Conservation (phyloP, 805 yeast species). For the Ogataea polymorpha region DNA sequence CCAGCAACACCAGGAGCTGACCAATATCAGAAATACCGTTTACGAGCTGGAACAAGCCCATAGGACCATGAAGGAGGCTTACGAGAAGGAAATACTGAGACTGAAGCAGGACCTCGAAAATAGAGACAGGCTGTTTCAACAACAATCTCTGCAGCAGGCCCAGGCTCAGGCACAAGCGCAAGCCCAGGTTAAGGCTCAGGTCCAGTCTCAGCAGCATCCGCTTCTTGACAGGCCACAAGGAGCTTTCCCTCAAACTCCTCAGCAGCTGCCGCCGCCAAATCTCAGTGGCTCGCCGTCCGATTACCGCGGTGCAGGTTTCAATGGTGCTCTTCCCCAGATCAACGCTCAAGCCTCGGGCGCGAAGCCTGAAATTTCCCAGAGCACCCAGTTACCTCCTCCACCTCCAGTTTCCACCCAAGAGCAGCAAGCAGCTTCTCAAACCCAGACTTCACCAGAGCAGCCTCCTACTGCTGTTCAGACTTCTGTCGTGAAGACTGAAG, state of each 20-base stretch:
- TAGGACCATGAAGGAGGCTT: conserved; percentile 90
- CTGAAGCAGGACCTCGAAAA: conserved; percentile 83
- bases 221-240: conserved; percentile 19
- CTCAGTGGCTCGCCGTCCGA: conserved; percentile 27
- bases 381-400: conserved; percentile 26
- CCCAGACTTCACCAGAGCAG: conserved; percentile 24
- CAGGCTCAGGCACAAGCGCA: conserved; percentile 34
- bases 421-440: conserved; percentile 18
- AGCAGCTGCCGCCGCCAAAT: conserved; percentile 36
- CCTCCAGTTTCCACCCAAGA: conserved; percentile 23
- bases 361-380: conserved; percentile 32
- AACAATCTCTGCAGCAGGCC: conserved; percentile 37
- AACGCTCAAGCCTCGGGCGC: conserved; percentile 24
- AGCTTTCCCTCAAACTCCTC: conserved; percentile 29
- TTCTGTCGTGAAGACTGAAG: conserved; percentile 20
- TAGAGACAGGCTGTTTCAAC: conserved; percentile 60
- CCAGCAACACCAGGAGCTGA: conserved; percentile 91
- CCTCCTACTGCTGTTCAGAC: conserved; percentile 29
- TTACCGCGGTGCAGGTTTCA: conserved; percentile 19
- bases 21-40: conserved; percentile 89
- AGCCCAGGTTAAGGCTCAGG: conserved; percentile 25
- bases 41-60: conserved; percentile 93
- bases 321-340: conserved; percentile 24
- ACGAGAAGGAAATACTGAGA: conserved; percentile 87
- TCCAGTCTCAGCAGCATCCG: conserved; percentile 19